These are phyloP conservation scores for Glutinoglossum americanum DNA, from an alignment of 495 filamentous ascomycete genomes.

Conservation along the genomic window DNA sequence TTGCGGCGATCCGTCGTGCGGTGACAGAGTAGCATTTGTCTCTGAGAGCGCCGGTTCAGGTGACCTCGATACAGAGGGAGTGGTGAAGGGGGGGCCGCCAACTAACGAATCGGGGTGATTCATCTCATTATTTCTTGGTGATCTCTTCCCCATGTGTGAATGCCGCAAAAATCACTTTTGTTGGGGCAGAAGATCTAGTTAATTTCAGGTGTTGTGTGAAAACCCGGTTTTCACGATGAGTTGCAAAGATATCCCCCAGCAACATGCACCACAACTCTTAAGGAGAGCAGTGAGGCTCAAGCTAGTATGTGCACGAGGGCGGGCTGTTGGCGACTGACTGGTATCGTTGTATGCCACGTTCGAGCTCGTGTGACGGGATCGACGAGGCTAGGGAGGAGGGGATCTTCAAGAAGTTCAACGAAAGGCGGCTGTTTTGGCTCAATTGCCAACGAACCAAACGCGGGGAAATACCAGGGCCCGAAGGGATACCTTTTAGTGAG, in stretches of 20 bases:
- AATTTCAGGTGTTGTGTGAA: not conserved
- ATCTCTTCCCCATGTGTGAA: not conserved
- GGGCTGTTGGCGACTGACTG: not conserved
- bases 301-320: not conserved
- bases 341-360: not conserved
- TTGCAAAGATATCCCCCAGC: not conserved
- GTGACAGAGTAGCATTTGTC: not conserved
- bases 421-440: not conserved
- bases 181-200: not conserved
- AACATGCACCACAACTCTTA: not conserved
- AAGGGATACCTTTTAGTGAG: not conserved
- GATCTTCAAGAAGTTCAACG: not conserved
- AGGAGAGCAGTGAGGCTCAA: not conserved
- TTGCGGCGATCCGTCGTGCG: not conserved
- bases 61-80: not conserved
- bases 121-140: not conserved
- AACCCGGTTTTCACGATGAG: not conserved
- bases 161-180: not conserved
- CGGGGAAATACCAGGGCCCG: not conserved
- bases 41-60: not conserved
- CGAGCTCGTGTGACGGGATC: not conserved
- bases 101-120: not conserved
- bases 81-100: not conserved
- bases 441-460: not conserved
- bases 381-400: not conserved